Conservation (phyloP, 768 basidiomycete genomes). For the Sutorius australiensis region DNA sequence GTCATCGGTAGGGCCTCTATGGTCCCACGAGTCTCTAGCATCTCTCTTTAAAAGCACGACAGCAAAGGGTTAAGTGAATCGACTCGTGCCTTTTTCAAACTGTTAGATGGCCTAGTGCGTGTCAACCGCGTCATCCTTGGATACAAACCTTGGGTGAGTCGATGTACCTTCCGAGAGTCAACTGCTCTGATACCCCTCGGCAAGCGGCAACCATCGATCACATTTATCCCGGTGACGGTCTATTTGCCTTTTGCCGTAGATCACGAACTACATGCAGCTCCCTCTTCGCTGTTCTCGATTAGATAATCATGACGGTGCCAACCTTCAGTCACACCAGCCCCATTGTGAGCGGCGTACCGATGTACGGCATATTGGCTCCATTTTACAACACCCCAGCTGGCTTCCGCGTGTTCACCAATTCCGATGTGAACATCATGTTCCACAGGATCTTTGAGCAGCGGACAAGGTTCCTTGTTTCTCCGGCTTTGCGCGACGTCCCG, state of each 20-base stretch:
- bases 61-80: no score
- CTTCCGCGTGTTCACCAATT: conserved; percentile 23
- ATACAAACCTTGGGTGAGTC: no score
- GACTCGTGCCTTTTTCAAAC: no score
- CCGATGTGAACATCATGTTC: conserved; percentile 40
- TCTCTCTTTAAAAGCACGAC: no score
- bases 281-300: conserved; percentile 12
- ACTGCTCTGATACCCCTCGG: neutral
- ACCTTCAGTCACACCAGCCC: conserved; percentile 16
- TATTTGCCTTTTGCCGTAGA: neutral
- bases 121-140: no score
- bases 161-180: no score
- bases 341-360: neutral
- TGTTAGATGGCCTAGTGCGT: no score
- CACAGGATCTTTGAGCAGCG: conserved; percentile 34
- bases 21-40: no score
- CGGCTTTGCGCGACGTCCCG: conserved; percentile 43
- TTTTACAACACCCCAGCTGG: conserved; percentile 22
- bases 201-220: neutral
- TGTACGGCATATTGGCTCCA: conserved; percentile 19
- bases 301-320: conserved; percentile 8
- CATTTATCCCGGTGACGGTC: neutral
- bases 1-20: no score
- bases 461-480: conserved; percentile 43
- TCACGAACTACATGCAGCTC: neutral